phyloP scores from a whole-genome alignment of 371 early-diverging fungal genomes.

The Lichtheimia ramosa region DNA sequence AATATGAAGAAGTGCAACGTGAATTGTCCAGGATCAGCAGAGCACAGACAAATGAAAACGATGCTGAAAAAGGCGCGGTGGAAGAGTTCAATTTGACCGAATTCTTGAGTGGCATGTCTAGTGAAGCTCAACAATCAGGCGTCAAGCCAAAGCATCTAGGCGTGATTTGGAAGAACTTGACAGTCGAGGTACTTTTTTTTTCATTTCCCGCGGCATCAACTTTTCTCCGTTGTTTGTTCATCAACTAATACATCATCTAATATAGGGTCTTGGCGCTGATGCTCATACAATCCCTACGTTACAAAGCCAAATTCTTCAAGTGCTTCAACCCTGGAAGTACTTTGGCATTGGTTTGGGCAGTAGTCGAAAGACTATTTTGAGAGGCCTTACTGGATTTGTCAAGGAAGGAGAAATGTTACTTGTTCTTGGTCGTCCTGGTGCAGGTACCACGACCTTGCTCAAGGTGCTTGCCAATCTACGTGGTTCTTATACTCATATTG shows the following conservation, averaged over 20 bases:
- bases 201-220: background rate
- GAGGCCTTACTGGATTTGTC: constrained; percentile 57
- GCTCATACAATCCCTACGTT: constrained; percentile 37
- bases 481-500: constrained; percentile 51
- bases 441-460: constrained; percentile 69
- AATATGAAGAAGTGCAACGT: constrained; percentile 45
- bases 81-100: constrained; percentile 35
- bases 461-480: constrained; percentile 67
- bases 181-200: constrained; percentile 21
- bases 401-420: constrained; percentile 72
- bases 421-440: constrained; percentile 70
- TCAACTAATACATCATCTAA: background rate
- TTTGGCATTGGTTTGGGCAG: constrained; percentile 13
- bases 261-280: constrained; percentile 41
- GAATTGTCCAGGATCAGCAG: constrained; percentile 44
- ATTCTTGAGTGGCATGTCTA: constrained; percentile 23
- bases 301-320: constrained; percentile 7
- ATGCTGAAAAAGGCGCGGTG: constrained; percentile 25
- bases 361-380: constrained; percentile 38
- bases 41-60: constrained; percentile 3
- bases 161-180: constrained; percentile 47
- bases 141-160: constrained; percentile 41
- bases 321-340: constrained; percentile 29
- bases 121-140: constrained; percentile 13
- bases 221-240: too few species aligned